A percentile compares a stretch with the other conserved stretches of the same genome.
These are phyloP conservation scores for Lasiosphaeriaceae sp. DNA, from an alignment of 495 filamentous ascomycete genomes.

Conservation along the genomic window DNA sequence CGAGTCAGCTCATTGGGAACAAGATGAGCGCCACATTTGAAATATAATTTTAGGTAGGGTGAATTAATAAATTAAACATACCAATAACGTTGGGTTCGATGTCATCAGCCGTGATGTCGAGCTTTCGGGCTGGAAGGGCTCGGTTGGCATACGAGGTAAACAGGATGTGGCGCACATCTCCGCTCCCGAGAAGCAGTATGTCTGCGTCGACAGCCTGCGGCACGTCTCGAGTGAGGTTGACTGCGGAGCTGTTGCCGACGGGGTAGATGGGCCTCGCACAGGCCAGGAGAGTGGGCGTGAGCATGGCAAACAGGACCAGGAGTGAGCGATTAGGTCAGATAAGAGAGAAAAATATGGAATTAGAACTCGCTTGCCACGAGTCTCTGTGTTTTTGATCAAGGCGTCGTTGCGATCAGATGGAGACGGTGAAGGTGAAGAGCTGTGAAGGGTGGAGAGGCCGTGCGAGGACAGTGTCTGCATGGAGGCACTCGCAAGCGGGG, in stretches of 20 bases:
- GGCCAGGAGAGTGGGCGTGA: slow-evolving; percentile 12
- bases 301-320: slow-evolving; percentile 18
- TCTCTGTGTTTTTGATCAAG: too few relatives aligned
- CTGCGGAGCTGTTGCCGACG: slow-evolving; percentile 49
- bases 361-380: too few relatives aligned
- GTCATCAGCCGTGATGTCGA: slow-evolving; percentile 48
- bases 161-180: slow-evolving; percentile 49
- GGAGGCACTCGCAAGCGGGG: background rate
- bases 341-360: too few relatives aligned
- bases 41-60: background rate
- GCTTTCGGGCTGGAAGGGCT: slow-evolving; percentile 16
- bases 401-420: too few relatives aligned
- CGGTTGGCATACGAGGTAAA: slow-evolving; percentile 40
- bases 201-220: slow-evolving; percentile 43
- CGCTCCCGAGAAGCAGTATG: slow-evolving; percentile 51
- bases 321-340: too few relatives aligned
- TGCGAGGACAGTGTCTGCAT: background rate
- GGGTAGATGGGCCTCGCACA: slow-evolving; percentile 33
- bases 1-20: too few relatives aligned
- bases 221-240: slow-evolving; percentile 43
- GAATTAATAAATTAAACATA: slow-evolving; percentile 20
- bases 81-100: slow-evolving; percentile 43
- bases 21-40: too few relatives aligned
- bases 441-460: background rate
- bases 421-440: too few relatives aligned